phyloP scores from a whole-genome alignment of 2,329 filamentous ascomycete genomes.

The Paracorniculantispora psalliotae region DNA sequence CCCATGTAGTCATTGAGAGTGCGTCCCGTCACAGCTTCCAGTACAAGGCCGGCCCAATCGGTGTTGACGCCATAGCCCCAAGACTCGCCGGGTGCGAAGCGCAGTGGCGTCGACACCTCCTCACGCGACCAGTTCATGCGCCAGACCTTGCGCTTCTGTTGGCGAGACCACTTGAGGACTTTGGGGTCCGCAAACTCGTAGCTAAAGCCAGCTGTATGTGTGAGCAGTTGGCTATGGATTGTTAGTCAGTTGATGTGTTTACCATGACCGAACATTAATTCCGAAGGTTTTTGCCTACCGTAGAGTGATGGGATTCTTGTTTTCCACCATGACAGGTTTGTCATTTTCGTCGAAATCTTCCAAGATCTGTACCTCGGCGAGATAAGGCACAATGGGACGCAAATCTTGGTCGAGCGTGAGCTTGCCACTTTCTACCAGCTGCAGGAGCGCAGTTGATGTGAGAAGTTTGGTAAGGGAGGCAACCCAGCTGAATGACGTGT shows the following conservation, averaged over 20 bases:
- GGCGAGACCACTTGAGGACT: slow-evolving; percentile 27
- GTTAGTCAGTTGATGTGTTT: not conserved
- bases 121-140: slow-evolving; percentile 24
- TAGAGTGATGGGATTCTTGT: slow-evolving; percentile 25
- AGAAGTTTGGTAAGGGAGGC: slow-evolving; percentile 34
- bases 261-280: not conserved
- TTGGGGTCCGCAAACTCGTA: slow-evolving; percentile 32
- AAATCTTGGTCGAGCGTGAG: slow-evolving; percentile 28
- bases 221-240: slow-evolving; percentile 31
- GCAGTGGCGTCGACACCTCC: slow-evolving; percentile 31
- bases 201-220: slow-evolving; percentile 36
- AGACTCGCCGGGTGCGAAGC: slow-evolving; percentile 32
- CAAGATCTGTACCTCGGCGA: slow-evolving; percentile 23
- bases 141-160: slow-evolving; percentile 21
- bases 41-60: slow-evolving; percentile 36
- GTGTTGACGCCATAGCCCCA: slow-evolving; percentile 37
- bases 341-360: slow-evolving; percentile 22
- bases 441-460: slow-evolving; percentile 26
- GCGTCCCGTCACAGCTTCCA: slow-evolving; percentile 30
- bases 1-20: slow-evolving; percentile 24
- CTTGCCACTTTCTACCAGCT: slow-evolving; percentile 26
- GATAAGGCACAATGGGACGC: slow-evolving; percentile 23
- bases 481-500: slow-evolving; percentile 25
- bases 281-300: slow-evolving; percentile 16
- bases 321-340: slow-evolving; percentile 23